Conservation (phyloP, 2,329 filamentous ascomycete species). For the Acephala macrosclerotiorum region DNA sequence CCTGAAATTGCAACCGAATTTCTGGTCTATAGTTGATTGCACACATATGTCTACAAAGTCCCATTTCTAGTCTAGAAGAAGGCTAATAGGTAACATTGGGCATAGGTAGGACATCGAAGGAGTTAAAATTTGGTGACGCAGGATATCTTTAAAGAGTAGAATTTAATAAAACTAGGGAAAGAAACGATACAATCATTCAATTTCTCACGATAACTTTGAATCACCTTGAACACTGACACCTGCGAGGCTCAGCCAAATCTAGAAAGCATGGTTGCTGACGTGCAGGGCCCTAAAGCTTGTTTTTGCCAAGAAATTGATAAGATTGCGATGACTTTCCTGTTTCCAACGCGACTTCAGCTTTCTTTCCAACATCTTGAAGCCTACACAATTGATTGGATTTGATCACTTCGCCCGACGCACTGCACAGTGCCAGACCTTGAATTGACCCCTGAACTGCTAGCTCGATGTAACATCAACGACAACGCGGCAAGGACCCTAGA, state of each 20-base stretch:
- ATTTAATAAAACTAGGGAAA: no score
- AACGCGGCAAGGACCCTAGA: background rate
- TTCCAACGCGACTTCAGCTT: background rate
- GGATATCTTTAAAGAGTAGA: no score
- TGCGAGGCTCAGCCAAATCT: background rate
- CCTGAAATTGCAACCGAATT: no score
- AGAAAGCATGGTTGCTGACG: background rate
- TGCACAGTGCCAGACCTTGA: background rate
- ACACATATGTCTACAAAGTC: no score
- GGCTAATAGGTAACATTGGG: no score
- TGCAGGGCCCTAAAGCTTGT: conserved; percentile 20
- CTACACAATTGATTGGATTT: background rate
- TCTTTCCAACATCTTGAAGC: background rate
- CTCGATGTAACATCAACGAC: conserved; percentile 8
- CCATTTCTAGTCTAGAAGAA: no score
- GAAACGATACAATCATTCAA: no score
- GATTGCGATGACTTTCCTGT: conserved; percentile 5
- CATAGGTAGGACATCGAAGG: no score
- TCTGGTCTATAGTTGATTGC: no score
- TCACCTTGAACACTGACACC: background rate
- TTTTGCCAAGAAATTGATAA: conserved; percentile 19
- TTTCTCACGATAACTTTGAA: no score
- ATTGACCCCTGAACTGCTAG: background rate
- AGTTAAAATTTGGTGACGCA: no score
- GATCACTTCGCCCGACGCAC: background rate